phyloP scores from a whole-genome alignment of 306 rosid genomes.

The Trifolium pratense region DNA sequence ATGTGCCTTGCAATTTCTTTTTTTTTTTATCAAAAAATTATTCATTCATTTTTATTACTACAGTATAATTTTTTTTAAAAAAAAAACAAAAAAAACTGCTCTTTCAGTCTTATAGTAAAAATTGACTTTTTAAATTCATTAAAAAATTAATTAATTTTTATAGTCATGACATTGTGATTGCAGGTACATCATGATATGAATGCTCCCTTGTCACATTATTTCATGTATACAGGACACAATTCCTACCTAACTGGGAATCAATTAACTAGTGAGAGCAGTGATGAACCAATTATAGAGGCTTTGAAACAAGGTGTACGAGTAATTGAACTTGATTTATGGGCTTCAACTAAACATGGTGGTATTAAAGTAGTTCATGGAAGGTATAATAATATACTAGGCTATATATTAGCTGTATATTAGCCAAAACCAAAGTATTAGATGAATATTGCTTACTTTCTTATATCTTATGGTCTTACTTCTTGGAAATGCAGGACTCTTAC shows the following conservation, averaged over 20 bases:
- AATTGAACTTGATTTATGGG: conserved; percentile 94
- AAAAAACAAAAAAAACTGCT: too few relatives aligned
- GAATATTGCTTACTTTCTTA: not conserved
- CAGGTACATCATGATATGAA: conserved; percentile 95
- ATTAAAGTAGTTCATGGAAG: conserved; percentile 89
- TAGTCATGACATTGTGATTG: not conserved
- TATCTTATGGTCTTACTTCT: conserved; percentile 1
- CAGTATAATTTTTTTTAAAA: too few relatives aligned
- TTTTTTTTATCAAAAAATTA: too few relatives aligned
- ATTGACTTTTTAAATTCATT: too few relatives aligned
- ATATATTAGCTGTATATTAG: too few relatives aligned
- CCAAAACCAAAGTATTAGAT: not conserved
- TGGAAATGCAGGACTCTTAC: conserved; percentile 78
- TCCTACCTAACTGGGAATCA: conserved; percentile 96
- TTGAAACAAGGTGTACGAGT: conserved; percentile 75
- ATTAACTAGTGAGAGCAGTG: conserved; percentile 82
- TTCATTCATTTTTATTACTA: too few relatives aligned
- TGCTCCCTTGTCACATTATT: conserved; percentile 88
- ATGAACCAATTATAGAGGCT: conserved; percentile 76
- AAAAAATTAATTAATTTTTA: too few relatives aligned
- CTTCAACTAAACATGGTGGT: conserved; percentile 68
- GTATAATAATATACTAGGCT: conserved; percentile 33
- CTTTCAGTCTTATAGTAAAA: too few relatives aligned
- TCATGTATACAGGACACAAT: conserved; percentile 94
- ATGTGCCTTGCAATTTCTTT: not conserved